Percentiles rank a stretch among this genome's conserved stretches.
Evolutionary conservation across 768 basidiomycete species (phyloP).

Genomic region (Pulveroboletus sp.): DNA sequence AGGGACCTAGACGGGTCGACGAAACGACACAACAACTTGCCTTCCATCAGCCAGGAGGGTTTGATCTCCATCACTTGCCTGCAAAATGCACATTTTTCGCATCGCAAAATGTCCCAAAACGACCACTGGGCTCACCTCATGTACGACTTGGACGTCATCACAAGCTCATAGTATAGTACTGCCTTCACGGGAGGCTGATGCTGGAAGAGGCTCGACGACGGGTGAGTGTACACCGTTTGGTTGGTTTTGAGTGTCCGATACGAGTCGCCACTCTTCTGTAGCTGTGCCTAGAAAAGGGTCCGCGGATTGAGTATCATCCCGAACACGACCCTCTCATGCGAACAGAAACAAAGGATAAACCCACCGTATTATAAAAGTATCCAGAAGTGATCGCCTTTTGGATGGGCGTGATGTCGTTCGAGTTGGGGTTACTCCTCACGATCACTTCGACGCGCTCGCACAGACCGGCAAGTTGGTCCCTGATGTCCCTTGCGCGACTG

Average conservation of each 20-base stretch:
- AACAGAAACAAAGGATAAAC: slow-evolving; percentile 23
- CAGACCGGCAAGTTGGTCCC: slow-evolving; percentile 89
- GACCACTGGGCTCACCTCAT: slow-evolving; percentile 52
- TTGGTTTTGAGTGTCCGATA: slow-evolving; percentile 95
- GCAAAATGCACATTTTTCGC: not conserved
- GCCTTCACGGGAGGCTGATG: slow-evolving; percentile 91
- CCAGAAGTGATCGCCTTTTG: slow-evolving; percentile 95
- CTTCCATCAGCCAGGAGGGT: slow-evolving; percentile 88
- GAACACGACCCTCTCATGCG: not conserved
- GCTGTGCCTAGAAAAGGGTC: slow-evolving; percentile 54
- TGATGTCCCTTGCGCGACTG: slow-evolving; percentile 90
- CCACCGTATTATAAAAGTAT: slow-evolving; percentile 91
- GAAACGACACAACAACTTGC: slow-evolving; percentile 35
- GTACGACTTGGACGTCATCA: slow-evolving; percentile 96
- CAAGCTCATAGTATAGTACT: slow-evolving; percentile 92
- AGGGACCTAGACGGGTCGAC: not conserved
- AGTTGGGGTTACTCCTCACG: slow-evolving; percentile 80
- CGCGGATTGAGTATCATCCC: not conserved
- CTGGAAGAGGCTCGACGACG: slow-evolving; percentile 92
- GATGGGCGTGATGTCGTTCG: slow-evolving; percentile 86
- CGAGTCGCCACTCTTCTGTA: slow-evolving; percentile 95
- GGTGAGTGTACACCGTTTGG: slow-evolving; percentile 96
- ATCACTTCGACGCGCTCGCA: slow-evolving; percentile 98
- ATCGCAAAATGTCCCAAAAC: not conserved
- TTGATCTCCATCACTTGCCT: slow-evolving; percentile 99